A percentile compares a stretch with the other conserved stretches of the same genome.
phyloP scores from a whole-genome alignment of 2,329 filamentous ascomycete genomes.

The Ampelomyces quisqualis region DNA sequence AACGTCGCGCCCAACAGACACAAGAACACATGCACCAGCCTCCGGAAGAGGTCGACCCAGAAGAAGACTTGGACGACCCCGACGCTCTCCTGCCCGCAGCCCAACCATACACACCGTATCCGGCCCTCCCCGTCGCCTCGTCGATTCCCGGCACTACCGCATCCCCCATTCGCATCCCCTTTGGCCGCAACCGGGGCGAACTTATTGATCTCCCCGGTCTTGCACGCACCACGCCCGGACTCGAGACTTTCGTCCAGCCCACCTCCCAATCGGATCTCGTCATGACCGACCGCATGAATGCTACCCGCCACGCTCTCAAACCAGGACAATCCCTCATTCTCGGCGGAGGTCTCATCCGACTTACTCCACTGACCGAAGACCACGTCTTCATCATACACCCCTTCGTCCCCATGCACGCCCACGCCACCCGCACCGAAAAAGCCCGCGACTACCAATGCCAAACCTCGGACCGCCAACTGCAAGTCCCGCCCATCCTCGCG shows the following conservation, averaged over 20 bases:
- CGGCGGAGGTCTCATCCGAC: constrained; percentile 77
- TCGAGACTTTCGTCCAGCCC: constrained; percentile 70
- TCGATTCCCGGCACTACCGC: constrained; percentile 89
- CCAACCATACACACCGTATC: constrained; percentile 71
- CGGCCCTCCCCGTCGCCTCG: constrained; percentile 82
- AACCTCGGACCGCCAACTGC: constrained; percentile 55
- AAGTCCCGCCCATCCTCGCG: constrained; percentile 61
- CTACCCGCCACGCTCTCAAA: constrained; percentile 72
- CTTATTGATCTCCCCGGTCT: constrained; percentile 91
- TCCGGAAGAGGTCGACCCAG: constrained; percentile 22
- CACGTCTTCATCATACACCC: constrained; percentile 76
- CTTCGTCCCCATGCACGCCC: constrained; percentile 76
- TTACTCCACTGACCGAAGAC: constrained; percentile 70
- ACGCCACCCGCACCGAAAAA: constrained; percentile 78
- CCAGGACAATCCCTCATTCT: constrained; percentile 78
- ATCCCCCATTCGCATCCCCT: constrained; percentile 89
- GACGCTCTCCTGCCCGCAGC: constrained; percentile 70
- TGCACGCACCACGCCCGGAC: constrained; percentile 61
- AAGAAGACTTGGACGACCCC: constrained; percentile 34
- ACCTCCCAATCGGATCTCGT: constrained; percentile 67
- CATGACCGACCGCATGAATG: constrained; percentile 74
- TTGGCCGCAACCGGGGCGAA: constrained; percentile 82
- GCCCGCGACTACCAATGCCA: constrained; percentile 70
- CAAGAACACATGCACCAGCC: constrained; percentile 24
- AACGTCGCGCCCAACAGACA: constrained; percentile 20